These are phyloP conservation scores for Phialocephala sp. DNA, from an alignment of 2,329 filamentous ascomycete species.

Conservation along the genomic window DNA sequence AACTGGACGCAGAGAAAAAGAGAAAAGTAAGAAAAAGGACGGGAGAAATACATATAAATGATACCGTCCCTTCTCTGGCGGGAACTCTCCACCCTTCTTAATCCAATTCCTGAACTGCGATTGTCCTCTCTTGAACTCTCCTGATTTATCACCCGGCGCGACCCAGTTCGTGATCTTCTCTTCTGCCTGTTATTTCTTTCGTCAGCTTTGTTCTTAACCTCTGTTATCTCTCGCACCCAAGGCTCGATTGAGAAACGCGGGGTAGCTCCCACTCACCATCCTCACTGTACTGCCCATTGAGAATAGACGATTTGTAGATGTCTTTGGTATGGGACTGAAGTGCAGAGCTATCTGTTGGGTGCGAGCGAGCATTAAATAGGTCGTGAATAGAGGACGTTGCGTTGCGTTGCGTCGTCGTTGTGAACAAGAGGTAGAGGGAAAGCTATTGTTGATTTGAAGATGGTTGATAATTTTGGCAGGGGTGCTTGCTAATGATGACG, in stretches of 20 bases:
- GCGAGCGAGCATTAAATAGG: constrained; percentile 30
- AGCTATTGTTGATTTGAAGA: constrained; percentile 17
- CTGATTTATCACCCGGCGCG: constrained; percentile 73
- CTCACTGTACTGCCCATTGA: constrained; percentile 25
- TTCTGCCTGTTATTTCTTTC: constrained; percentile 29
- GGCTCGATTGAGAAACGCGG: not conserved
- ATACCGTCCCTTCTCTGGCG: constrained; percentile 85
- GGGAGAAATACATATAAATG: constrained; percentile 85
- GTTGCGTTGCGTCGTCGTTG: not conserved
- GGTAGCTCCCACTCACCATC: constrained; percentile 36
- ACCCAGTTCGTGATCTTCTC: constrained; percentile 84
- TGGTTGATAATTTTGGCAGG: constrained; percentile 18
- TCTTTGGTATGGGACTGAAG: constrained; percentile 2
- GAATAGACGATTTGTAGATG: constrained; percentile 8
- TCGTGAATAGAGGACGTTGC: not conserved
- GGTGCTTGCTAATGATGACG: constrained; percentile 35
- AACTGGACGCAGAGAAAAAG: not conserved
- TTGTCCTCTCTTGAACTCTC: constrained; percentile 90
- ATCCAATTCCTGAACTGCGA: constrained; percentile 79
- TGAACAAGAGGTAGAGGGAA: constrained; percentile 12
- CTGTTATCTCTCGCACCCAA: not conserved
- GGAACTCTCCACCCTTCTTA: constrained; percentile 65
- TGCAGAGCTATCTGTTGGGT: constrained; percentile 7
- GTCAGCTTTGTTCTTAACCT: constrained; percentile 16
- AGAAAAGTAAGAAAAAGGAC: constrained; percentile 78